A percentile compares a stretch with the other conserved stretches of the same genome.
Evolutionary conservation across 2,329 filamentous ascomycete genomes (phyloP).

Genomic region (Corynespora cassiicola): DNA sequence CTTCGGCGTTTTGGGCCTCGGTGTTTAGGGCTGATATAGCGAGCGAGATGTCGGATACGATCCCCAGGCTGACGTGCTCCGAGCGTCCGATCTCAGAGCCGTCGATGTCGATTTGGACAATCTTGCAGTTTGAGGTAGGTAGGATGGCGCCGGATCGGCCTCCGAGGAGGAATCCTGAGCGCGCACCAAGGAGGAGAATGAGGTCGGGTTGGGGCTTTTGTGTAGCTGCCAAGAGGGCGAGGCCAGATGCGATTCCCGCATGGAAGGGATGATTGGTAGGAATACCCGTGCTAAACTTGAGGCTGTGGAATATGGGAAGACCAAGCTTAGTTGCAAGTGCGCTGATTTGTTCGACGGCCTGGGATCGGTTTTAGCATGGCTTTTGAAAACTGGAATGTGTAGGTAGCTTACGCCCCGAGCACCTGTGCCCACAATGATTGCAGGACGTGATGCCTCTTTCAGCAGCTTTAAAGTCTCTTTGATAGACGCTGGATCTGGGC

Average conservation of each 20-base stretch:
- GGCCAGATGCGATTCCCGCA: slow-evolving; percentile 41
- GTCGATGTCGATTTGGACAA: slow-evolving; percentile 53
- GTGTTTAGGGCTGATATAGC: slow-evolving; percentile 38
- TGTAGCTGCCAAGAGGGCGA: slow-evolving; percentile 37
- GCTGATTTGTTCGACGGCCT: slow-evolving; percentile 39
- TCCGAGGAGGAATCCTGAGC: slow-evolving; percentile 51
- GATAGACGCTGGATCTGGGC: slow-evolving; percentile 45
- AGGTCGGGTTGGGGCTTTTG: slow-evolving; percentile 48
- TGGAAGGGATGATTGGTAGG: slow-evolving; percentile 40
- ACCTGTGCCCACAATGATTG: slow-evolving; percentile 52
- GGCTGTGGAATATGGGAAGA: slow-evolving; percentile 51
- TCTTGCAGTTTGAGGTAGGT: slow-evolving; percentile 43
- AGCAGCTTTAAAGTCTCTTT: slow-evolving; percentile 39
- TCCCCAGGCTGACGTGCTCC: slow-evolving; percentile 47
- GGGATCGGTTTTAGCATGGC: not conserved
- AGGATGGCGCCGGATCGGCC: slow-evolving; percentile 47
- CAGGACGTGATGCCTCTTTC: slow-evolving; percentile 45
- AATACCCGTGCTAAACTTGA: slow-evolving; percentile 41
- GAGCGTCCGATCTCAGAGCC: slow-evolving; percentile 52
- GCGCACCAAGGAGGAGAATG: slow-evolving; percentile 49
- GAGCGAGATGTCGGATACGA: slow-evolving; percentile 48
- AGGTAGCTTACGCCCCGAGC: slow-evolving; percentile 24
- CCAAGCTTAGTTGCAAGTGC: slow-evolving; percentile 41
- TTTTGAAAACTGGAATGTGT: not conserved
- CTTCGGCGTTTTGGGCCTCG: slow-evolving; percentile 12